These are phyloP conservation scores for Aspergillus carbonarius DNA, from an alignment of 2,329 filamentous ascomycete species.

Conservation along the genomic window DNA sequence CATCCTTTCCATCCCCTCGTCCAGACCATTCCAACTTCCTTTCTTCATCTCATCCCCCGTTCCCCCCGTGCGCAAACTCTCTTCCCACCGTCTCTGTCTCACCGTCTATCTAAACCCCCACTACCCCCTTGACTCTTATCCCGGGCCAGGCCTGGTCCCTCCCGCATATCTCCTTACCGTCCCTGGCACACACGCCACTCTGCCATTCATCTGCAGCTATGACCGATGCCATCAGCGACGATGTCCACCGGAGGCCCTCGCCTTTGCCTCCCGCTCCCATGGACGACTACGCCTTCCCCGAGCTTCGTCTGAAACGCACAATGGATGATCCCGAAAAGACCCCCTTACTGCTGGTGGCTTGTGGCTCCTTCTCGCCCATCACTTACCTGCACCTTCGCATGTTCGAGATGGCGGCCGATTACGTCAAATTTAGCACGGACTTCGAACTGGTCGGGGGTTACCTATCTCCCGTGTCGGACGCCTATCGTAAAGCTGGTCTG, in stretches of 20 bases:
- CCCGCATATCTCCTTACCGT: neutral
- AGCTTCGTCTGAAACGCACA: constrained; percentile 45
- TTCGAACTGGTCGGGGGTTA: constrained; percentile 88
- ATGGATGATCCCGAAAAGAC: constrained; percentile 50
- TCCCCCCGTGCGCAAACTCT: neutral
- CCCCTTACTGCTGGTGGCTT: constrained; percentile 49
- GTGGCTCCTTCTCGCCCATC: constrained; percentile 65
- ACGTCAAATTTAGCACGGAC: constrained; percentile 69
- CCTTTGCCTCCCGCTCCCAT: constrained; percentile 30
- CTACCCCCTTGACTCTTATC: neutral
- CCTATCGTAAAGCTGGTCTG: constrained; percentile 77
- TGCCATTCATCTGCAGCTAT: constrained; percentile 20
- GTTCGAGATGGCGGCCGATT: constrained; percentile 85
- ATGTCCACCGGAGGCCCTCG: constrained; percentile 26
- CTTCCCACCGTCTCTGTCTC: neutral
- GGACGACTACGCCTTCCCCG: constrained; percentile 47
- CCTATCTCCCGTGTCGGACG: constrained; percentile 72
- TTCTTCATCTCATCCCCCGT: neutral
- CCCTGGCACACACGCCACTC: neutral
- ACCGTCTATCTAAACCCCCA: neutral
- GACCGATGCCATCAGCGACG: constrained; percentile 27
- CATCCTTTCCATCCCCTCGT: constrained; percentile 6
- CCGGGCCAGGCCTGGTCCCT: neutral
- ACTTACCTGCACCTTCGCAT: constrained; percentile 67
- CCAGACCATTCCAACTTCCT: constrained; percentile 1